Base-by-base conservation (phyloP, 306 rosid genomes). In the Vicia faba region DNA sequence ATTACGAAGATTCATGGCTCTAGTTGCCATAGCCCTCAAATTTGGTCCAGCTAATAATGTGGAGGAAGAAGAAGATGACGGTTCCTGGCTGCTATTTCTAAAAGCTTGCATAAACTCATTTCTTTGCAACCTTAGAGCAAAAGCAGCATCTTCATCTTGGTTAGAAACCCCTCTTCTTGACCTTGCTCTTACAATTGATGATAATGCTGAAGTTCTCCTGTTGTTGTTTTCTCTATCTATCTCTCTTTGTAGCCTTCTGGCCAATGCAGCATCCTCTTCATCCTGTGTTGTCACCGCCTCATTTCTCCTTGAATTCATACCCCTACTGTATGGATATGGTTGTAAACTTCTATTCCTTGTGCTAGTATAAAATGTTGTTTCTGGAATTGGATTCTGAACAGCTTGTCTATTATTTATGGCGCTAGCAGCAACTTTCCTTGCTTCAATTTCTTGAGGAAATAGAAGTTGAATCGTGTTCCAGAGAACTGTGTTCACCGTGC, bases 381-480 rank as follows among this genome's bases (percentile, higher is more conserved):
- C 85, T 13, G 86, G 80, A 72, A 51, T 80, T 64, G 62, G 43
- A 44, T 20, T 11, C 59, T 67, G 39, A 13, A n/a, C 16, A 11
- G 76, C 75, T 74, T 83, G 80, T 70, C 81, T 61, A 12, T 55
- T 38, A 29, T 79, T 86, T n/a, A 33, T 70, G 36, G 81, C 71
- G 16, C 67, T 69, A 16, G 80, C 84, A 58, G 74, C 86, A 62
- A 56, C 83, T 86, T 88, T 88, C 68, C 96, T 88, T 69, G 85
- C 86, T 72, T 88, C 92, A 63, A 90, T 83, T 82, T 93, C 99
- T 40, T 81, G 81, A 2, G 97, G 99, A 75, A 93, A 93, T 20
- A 93, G 86, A 43, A 93, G 96, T 72, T 88, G 99, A 70, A 90
- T 93, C 33, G 99, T 93, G 70, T 93, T 93, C 99, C 97, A 93